Percentiles rank a stretch among this genome's conserved stretches.
phyloP scores from a whole-genome alignment of 1,284 basidiomycete genomes.

The Naganishia albida region DNA sequence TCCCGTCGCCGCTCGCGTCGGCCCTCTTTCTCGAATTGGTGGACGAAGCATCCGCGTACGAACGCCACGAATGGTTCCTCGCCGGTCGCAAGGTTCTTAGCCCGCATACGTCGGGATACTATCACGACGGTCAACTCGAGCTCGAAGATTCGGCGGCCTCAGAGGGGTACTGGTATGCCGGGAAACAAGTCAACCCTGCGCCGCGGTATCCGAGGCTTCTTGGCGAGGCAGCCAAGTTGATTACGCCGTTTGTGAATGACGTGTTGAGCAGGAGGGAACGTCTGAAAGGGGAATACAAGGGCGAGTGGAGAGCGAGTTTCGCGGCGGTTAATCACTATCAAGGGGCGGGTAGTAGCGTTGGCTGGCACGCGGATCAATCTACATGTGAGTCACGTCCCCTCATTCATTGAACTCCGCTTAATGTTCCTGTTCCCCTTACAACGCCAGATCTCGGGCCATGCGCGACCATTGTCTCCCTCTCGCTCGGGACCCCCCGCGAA shows the following conservation, averaged over 20 bases:
- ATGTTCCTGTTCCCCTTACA: neutral
- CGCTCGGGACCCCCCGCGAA: constrained; percentile 74
- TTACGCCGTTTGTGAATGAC: constrained; percentile 75
- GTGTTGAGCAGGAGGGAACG: constrained; percentile 59
- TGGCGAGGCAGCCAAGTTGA: constrained; percentile 72
- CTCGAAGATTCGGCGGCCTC: constrained; percentile 52
- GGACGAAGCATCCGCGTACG: constrained; percentile 40
- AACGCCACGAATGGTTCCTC: constrained; percentile 45
- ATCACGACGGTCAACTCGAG: constrained; percentile 55
- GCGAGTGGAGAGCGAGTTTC: constrained; percentile 80
- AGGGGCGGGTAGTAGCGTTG: constrained; percentile 75
- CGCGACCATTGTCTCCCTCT: constrained; percentile 87
- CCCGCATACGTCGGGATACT: constrained; percentile 72
- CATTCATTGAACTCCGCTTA: too few relatives aligned
- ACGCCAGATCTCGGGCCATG: constrained; percentile 82
- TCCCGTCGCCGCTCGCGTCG: constrained; percentile 62
- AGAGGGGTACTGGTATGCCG: constrained; percentile 42
- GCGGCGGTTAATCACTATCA: constrained; percentile 88
- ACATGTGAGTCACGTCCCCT: constrained; percentile 48
- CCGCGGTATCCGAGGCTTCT: constrained; percentile 66
- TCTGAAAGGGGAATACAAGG: constrained; percentile 73
- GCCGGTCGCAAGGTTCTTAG: constrained; percentile 54
- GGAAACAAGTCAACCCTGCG: constrained; percentile 32
- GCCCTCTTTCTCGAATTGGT: constrained; percentile 61
- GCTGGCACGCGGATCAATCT: constrained; percentile 72